Evolutionary conservation across 164 flowering plant genomes (phyloP), one percentile per base, ranked within the genome.

Genomic region (Aristolochia fimbriata): DNA sequence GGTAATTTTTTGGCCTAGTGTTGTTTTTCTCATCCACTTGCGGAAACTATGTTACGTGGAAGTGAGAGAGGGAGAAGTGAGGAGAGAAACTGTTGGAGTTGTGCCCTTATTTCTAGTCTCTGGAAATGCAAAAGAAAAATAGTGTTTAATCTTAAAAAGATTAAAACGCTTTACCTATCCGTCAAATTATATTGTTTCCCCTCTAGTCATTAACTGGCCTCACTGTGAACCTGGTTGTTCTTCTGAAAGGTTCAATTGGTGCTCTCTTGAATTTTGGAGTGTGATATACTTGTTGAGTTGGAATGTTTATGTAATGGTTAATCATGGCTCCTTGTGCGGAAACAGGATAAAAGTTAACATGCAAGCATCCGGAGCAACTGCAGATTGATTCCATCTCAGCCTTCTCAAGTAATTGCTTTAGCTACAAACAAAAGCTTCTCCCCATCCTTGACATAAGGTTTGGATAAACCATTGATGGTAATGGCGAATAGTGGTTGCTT

Each of bases 341-440:
- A 60, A 70, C 91, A 90, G 97, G 77, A 90, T 90, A 69, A 87
- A 76, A 67, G 66, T 90, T 52, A 90, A 87, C 76, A 90, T 90
- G 95, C 76, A 83, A 74, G 81, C 83, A 45, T 77, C 89, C 55
- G 80, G 56, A 76, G 70, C 55, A 59, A 51, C 51, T 68, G 68
- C 3, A 45, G 49, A 41, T 52, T 69, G 27, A 59, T 56, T 61
- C 62, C 69, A 0, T 23, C 69, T 7, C 48, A 61, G 55, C 71
- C 69, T 51, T 74, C 79, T 37, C 43, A 37, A 37, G 12, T 10
- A 37, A 37, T 37, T 31, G 37, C 37, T 3, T 37, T 37, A 37
- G 43, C 10, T 37, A 10, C 43, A 37, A 5, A 10, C 10, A 7
- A 10, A 37, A 10, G 9, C 12, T 0, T 37, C 9, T 37, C 43